Conservation (phyloP, 1,139 yeast species). For the Citeromyces siamensis region DNA sequence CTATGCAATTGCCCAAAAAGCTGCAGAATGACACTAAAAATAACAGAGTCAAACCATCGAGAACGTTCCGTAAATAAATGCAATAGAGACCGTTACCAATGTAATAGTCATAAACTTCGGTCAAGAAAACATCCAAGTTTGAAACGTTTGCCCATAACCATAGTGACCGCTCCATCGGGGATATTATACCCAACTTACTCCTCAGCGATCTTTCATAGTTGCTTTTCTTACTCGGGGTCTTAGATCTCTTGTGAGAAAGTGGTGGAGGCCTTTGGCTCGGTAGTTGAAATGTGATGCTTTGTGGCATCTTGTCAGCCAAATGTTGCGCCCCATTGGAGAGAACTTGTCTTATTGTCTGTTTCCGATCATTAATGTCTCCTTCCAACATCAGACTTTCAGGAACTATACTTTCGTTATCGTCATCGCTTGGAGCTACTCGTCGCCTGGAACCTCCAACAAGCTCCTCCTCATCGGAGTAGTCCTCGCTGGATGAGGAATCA, state of each 20-base stretch:
- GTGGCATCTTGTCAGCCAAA: constrained; percentile 13
- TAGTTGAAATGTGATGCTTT: constrained; percentile 14
- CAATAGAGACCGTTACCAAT: constrained; percentile 77
- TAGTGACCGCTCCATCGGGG: constrained; percentile 69
- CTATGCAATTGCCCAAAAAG: constrained; percentile 74
- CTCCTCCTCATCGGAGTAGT: constrained; percentile 1
- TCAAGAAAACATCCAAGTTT: constrained; percentile 75
- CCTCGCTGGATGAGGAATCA: background rate
- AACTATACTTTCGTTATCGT: constrained; percentile 11
- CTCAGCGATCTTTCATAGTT: constrained; percentile 16
- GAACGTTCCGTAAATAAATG: constrained; percentile 48
- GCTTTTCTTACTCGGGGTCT: constrained; percentile 9
- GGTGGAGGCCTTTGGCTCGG: constrained; percentile 9
- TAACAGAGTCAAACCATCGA: constrained; percentile 60
- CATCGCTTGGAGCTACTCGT: constrained; percentile 6
- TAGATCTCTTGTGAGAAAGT: constrained; percentile 6
- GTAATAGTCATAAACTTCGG: constrained; percentile 75
- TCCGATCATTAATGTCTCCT: constrained; percentile 6
- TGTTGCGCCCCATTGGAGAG: constrained; percentile 11
- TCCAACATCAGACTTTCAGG: constrained; percentile 18
- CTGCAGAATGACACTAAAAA: constrained; percentile 73
- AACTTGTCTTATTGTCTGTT: background rate
- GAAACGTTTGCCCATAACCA: constrained; percentile 97
- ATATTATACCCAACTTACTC: constrained; percentile 20
- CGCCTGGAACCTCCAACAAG: background rate